Evolutionary conservation across 352 stramenopile genomes (phyloP).

Genomic region (Phytophthora sp.): DNA sequence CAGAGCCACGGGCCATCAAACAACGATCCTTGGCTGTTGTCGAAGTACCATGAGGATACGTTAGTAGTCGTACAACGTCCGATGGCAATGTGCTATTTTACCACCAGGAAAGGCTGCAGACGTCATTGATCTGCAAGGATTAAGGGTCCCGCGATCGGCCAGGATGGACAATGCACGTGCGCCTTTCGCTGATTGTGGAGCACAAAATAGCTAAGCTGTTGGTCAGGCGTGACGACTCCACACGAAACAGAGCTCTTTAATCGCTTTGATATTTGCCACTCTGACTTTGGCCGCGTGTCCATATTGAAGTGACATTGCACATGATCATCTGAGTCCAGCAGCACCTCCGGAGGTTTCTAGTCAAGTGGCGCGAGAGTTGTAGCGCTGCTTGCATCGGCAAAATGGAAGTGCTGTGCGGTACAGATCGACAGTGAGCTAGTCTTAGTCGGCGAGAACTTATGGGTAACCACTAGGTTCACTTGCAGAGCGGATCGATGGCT

Average conservation of each 20-base stretch:
- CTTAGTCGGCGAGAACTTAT: not conserved
- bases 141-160: too few relatives aligned
- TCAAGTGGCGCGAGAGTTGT: not conserved
- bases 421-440: not conserved
- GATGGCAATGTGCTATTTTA: too few relatives aligned
- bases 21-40: not conserved
- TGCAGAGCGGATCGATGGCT: not conserved
- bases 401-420: too few relatives aligned
- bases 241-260: too few relatives aligned
- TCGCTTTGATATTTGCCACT: too few relatives aligned
- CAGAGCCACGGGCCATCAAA: not conserved
- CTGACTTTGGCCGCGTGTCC: not conserved
- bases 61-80: not conserved
- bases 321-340: not conserved
- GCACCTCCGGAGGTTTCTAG: not conserved
- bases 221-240: too few relatives aligned
- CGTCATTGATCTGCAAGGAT: too few relatives aligned
- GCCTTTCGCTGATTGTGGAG: too few relatives aligned
- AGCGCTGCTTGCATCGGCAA: not conserved
- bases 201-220: too few relatives aligned
- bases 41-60: not conserved
- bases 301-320: conserved; percentile 2
- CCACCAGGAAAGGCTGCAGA: too few relatives aligned
- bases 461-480: not conserved
- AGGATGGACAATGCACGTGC: too few relatives aligned